phyloP scores from a whole-genome alignment of 805 yeast genomes.

The Candida stauntonica region DNA sequence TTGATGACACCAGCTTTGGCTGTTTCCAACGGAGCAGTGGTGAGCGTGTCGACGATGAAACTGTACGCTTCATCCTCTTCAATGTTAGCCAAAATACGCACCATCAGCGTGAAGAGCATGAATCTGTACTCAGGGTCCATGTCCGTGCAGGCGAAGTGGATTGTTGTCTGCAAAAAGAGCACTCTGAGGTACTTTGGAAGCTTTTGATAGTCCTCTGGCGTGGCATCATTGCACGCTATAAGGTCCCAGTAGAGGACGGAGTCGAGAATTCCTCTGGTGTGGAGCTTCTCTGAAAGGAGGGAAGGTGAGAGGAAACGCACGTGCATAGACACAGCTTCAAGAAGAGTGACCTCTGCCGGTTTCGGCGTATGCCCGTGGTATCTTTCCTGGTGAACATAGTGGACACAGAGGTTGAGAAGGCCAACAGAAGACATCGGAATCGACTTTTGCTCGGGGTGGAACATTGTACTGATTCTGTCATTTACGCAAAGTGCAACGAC shows the following conservation, averaged over 20 bases:
- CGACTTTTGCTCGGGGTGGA: slow-evolving; percentile 26
- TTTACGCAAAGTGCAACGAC: slow-evolving; percentile 35
- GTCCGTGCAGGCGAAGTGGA: slow-evolving; percentile 34
- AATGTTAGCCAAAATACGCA: slow-evolving; percentile 54
- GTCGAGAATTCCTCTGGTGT: slow-evolving; percentile 26
- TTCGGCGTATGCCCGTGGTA: slow-evolving; percentile 5
- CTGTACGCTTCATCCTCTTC: slow-evolving; percentile 54
- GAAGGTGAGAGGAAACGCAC: slow-evolving; percentile 40
- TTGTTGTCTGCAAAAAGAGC: slow-evolving; percentile 39
- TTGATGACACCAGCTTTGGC: slow-evolving; percentile 58
- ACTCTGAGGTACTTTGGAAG: slow-evolving; percentile 32
- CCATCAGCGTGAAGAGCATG: slow-evolving; percentile 55
- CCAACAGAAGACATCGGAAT: slow-evolving; percentile 33
- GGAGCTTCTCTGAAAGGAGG: slow-evolving; percentile 23
- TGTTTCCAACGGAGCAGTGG: slow-evolving; percentile 59
- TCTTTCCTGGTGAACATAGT: slow-evolving; percentile 17
- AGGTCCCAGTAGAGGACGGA: slow-evolving; percentile 34
- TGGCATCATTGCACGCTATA: slow-evolving; percentile 28
- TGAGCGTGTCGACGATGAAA: slow-evolving; percentile 60
- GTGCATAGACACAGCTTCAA: slow-evolving; percentile 37
- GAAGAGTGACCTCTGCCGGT: slow-evolving; percentile 14
- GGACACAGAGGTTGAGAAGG: slow-evolving; percentile 27
- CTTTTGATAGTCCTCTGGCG: slow-evolving; percentile 18
- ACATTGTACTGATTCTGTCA: slow-evolving; percentile 28
- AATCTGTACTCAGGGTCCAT: slow-evolving; percentile 35